Base-by-base conservation (phyloP, 495 filamentous ascomycete species). In the Aspergillus olivimuriae region DNA sequence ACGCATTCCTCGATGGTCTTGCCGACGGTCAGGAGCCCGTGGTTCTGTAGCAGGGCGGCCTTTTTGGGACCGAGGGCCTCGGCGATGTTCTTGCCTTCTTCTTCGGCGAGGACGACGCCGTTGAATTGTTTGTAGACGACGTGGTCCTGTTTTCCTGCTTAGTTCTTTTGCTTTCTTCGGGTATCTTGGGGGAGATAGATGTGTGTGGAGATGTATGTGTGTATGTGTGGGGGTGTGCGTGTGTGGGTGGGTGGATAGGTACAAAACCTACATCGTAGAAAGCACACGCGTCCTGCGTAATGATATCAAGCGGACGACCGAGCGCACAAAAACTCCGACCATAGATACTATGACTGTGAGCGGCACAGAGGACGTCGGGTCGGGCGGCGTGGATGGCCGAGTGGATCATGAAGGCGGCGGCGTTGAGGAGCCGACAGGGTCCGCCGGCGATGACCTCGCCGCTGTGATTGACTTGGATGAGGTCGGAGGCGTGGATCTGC, bases 381-480 rank as follows among this genome's bases (percentile, higher is more conserved):
- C 86, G 69, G 1, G 84, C 85, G 5, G 62, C 52, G 51, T 89
- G 86, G 32, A 90, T 73, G 3, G 77, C 80, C 1, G 71, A 68
- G 43, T 86, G 82, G 38, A 86, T 84, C 72, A 78, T 76, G 47
- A 80, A 86, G 0, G 81, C 80, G 9, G 83, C 83, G 1, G 73
- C 68, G 48, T 91, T 89, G 35, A 91, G 68, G 10, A 78, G 58
- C 2, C 79, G 68, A 24, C 72, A 68, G 0, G 70, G 54, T 1
- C 85, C 84, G 4, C 85, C 83, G 22, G 76, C 86, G 41, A 91
- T 76, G 18, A 89, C 72, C 32, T 80, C 61, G 2, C 84, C 86
- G 1, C 64, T 52, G 35, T 81, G 68, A 51, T 83, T 68, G 24
- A 91, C 84, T 24, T 73, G 77, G 48, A 91, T 86, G 21, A 91